Evolutionary conservation across 148 eudicot species (phyloP), one percentile per base, ranked within the genome.

Genomic region (Salicornia ramosissima): DNA sequence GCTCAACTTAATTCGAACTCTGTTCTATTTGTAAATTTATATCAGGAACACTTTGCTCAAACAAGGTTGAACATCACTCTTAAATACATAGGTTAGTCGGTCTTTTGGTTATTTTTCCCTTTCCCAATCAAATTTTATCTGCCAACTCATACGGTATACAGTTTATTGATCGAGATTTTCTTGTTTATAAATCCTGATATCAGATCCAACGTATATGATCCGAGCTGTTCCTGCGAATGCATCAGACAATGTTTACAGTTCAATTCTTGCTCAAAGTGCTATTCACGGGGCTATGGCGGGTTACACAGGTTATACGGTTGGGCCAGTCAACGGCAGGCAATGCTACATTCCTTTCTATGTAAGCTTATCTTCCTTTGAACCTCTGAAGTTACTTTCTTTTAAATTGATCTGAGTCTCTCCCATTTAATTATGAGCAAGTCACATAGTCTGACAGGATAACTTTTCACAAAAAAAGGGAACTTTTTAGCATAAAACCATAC

Each of bases 131-230:
- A n/a, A n/a, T n/a, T 40, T 34, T 1, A 45, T 46, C 12, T 51
- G 22, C 36, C 18, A 30, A 54, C 13, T 21, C 54, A 16, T 55
- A 33, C 42, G 40, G 3, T 24, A 19, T 13, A 28, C n/a, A 60
- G 25, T 40, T 28, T 19, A 68, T 29, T 65, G 26, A 66, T 65
- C 58, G 51, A 47, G 50, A 54, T 33, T 51, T 16, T 49, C 1
- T 21, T 50, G 43, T 67, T 25, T 3, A 34, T 36, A 0, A 18
- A 43, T 9, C 75, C 29, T 25, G 52, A 49, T 36, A 53, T 39
- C 92, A 92, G 97, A 92, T 78, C 97, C 96, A n/a, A 92, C 92
- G 12, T 92, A 92, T 77, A 92, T 92, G 97, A 92, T 92, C 65
- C 82, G 97, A 42, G 97, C 97, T 65, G 74, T 92, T 75, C 92